These are phyloP conservation scores for Crithidia sp. DNA, from an alignment of 208 protist genomes.

Conservation along the genomic window DNA sequence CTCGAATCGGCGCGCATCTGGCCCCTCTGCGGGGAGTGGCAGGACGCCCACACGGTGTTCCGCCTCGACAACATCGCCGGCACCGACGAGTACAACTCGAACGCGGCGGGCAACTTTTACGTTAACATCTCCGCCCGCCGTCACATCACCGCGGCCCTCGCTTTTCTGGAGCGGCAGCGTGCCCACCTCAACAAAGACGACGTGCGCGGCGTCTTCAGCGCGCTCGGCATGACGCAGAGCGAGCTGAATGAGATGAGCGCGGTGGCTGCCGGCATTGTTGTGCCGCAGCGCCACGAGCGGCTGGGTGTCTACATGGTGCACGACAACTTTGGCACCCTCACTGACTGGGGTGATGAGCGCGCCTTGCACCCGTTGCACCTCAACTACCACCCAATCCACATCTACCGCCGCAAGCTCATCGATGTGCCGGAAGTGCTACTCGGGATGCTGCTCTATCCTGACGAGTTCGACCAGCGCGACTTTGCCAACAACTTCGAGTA, in stretches of 20 bases:
- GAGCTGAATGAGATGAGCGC: constrained; percentile 68
- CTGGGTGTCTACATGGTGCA: constrained; percentile 87
- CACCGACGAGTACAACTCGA: constrained; percentile 85
- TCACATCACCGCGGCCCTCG: constrained; percentile 66
- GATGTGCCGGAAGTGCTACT: constrained; percentile 91
- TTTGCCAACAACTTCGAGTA: constrained; percentile 80
- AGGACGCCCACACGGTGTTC: constrained; percentile 74
- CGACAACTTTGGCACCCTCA: constrained; percentile 85
- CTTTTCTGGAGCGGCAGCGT: constrained; percentile 56
- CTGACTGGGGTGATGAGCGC: constrained; percentile 66
- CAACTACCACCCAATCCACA: constrained; percentile 92
- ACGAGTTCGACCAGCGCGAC: constrained; percentile 78
- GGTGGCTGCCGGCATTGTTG: constrained; percentile 57
- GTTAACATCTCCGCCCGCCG: constrained; percentile 86
- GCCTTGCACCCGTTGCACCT: constrained; percentile 80
- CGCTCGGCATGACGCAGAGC: constrained; percentile 64
- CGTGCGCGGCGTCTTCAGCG: constrained; percentile 50
- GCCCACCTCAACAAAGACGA: constrained; percentile 50
- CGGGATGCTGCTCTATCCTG: constrained; percentile 80
- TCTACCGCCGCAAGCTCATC: constrained; percentile 86
- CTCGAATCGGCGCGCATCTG: constrained; percentile 89
- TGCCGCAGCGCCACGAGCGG: constrained; percentile 64
- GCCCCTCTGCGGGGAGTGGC: constrained; percentile 86
- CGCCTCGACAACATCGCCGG: constrained; percentile 87
- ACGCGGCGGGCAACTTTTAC: constrained; percentile 88